A percentile compares a stretch with the other conserved stretches of the same genome.
phyloP scores from a whole-genome alignment of 148 eudicot genomes.

The Cornus kousa region DNA sequence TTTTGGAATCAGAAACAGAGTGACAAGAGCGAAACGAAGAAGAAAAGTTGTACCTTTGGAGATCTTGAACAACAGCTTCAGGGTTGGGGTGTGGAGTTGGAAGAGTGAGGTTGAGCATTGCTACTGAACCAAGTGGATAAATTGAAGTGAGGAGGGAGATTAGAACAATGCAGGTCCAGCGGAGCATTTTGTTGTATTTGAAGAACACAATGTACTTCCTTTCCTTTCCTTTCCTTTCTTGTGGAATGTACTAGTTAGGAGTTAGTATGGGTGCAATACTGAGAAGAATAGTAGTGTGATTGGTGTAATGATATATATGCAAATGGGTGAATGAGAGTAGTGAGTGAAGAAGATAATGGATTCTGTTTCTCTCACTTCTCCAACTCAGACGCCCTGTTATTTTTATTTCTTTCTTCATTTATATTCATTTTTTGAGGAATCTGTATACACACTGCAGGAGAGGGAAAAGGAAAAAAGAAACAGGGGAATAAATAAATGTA shows the following conservation, averaged over 20 bases:
- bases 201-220: background rate
- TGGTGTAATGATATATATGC: background rate
- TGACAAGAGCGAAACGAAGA: background rate
- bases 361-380: background rate
- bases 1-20: background rate
- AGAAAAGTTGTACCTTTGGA: constrained; percentile 53
- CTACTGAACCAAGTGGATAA: constrained; percentile 24
- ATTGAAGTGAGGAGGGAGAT: constrained; percentile 26
- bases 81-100: constrained; percentile 92
- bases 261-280: background rate
- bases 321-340: background rate
- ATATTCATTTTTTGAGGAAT: constrained; percentile 5
- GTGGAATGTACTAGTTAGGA: background rate
- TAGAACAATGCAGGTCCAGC: constrained; percentile 56
- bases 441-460: background rate
- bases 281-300: background rate
- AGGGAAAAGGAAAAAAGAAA: background rate
- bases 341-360: background rate
- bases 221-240: background rate
- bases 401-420: background rate
- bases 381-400: background rate
- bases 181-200: constrained; percentile 29
- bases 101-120: constrained; percentile 54
- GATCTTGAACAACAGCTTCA: constrained; percentile 59
- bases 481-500: background rate